phyloP scores from a whole-genome alignment of 2,329 filamentous ascomycete species.

The Fusarium kyushuense region DNA sequence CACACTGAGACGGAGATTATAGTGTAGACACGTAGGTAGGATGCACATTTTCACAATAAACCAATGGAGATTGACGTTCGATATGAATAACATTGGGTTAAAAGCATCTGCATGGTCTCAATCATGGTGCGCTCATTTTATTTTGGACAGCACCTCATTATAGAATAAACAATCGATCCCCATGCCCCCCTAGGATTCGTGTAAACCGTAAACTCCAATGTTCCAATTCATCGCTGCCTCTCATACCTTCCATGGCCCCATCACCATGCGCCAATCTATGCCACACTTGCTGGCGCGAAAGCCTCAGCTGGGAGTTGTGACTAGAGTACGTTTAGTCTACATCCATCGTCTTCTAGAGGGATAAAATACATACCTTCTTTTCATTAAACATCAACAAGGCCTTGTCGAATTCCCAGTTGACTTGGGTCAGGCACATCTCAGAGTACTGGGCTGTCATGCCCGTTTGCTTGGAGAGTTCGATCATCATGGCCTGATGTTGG shows the following conservation, averaged over 20 bases:
- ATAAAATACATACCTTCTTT: conserved; percentile 70
- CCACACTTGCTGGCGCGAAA: conserved; percentile 50
- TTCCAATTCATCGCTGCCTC: conserved; percentile 37
- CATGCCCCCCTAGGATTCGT: conserved; percentile 16
- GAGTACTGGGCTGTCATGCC: conserved; percentile 84
- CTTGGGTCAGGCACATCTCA: conserved; percentile 82
- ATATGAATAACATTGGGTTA: neutral
- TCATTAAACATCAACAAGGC: conserved; percentile 81
- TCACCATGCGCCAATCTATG: conserved; percentile 27
- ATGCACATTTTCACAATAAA: neutral
- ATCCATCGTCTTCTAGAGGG: neutral
- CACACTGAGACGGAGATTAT: neutral
- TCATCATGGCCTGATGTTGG: conserved; percentile 76
- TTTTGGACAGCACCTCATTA: conserved; percentile 34
- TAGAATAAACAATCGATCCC: conserved; percentile 37
- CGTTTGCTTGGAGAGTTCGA: conserved; percentile 81
- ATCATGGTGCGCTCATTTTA: conserved; percentile 15
- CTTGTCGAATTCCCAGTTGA: conserved; percentile 81
- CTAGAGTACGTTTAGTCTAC: conserved; percentile 47
- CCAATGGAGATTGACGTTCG: neutral
- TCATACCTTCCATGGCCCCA: neutral
- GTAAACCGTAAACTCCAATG: conserved; percentile 43
- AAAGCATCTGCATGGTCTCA: neutral
- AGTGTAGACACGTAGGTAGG: neutral
- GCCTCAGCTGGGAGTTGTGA: conserved; percentile 63